Evolutionary conservation across 768 basidiomycete genomes (phyloP), one percentile per base, ranked within the genome.

Genomic region (Russula earlei): DNA sequence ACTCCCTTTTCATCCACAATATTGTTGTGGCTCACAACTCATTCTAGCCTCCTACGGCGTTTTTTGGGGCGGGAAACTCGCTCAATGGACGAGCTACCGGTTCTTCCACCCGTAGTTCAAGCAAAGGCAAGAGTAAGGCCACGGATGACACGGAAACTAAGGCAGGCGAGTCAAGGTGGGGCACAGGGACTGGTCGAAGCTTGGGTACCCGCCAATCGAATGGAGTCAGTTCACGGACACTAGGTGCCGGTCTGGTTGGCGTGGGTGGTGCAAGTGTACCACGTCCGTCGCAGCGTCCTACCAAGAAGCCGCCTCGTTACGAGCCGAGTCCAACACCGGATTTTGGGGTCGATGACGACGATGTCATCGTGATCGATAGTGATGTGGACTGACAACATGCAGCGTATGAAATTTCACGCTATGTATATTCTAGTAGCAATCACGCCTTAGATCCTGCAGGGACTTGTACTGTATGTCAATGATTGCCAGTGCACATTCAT

Each of bases 311-410:
- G 1, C 52, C 40, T 19, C 44, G 25, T n/a, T 40, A 33, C 19
- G 73, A 74, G 64, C 62, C 61, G 58, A 86, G 81, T 66, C 87
- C 82, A 31, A 77, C 83, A n/a, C 88, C 84, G 14, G 87, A 88
- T 64, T 90, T 80, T 76, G 87, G 85, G 27, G 83, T 89, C n/a
- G 85, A 87, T 58, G 86, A 88, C 36, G 87, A 90, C 49, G 85
- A 87, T 54, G 79, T 85, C 42, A 90, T 92, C 56, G 84, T 83
- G 68, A 84, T 91, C 66, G 88, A 93, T 66, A 88, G 86, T 61
- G 91, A 91, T 67, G 40, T 54, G 46, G 56, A 58, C 46, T 58
- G 49, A 34, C 17, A 36, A 37, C 7, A 9, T 14, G 27, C 42
- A 31, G 29, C 10, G 8, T 37, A 15, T 17, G 15, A 33, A 33